Evolutionary conservation across 2,329 filamentous ascomycete genomes (phyloP).

Genomic region (Arthrinium phaeospermum): DNA sequence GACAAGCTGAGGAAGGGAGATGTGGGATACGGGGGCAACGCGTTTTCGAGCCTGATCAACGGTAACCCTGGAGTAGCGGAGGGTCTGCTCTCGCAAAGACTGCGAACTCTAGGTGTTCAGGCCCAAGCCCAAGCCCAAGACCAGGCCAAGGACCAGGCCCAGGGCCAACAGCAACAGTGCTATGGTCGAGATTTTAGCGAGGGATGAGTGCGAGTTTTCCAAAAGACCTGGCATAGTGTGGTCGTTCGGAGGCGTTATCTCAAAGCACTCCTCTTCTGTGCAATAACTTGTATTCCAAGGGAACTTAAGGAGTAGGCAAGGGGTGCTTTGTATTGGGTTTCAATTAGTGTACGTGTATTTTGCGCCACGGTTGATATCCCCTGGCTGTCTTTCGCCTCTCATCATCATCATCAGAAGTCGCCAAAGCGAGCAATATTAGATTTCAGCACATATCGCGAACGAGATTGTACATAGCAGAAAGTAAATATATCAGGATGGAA

Average conservation of each 20-base stretch:
- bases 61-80: constrained; percentile 57
- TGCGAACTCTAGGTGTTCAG: constrained; percentile 64
- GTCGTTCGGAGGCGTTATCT: not conserved
- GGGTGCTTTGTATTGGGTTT: not conserved
- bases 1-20: constrained; percentile 73
- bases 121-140: not conserved
- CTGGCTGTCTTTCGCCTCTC: not conserved
- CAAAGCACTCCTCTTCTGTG: not conserved
- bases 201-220: not conserved
- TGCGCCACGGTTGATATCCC: not conserved
- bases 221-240: not conserved
- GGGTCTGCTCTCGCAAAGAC: constrained; percentile 71
- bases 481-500: not conserved
- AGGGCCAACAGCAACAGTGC: not conserved
- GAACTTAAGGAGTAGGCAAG: not conserved
- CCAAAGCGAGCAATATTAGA: not conserved
- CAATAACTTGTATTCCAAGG: not conserved
- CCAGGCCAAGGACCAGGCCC: not conserved
- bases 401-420: not conserved
- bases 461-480: not conserved
- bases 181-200: not conserved
- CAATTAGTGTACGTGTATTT: not conserved
- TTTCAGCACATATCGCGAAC: not conserved
- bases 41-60: constrained; percentile 47
- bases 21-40: constrained; percentile 64